phyloP scores from a whole-genome alignment of 2,329 filamentous ascomycete genomes.

The Colletotrichum tofieldiae region DNA sequence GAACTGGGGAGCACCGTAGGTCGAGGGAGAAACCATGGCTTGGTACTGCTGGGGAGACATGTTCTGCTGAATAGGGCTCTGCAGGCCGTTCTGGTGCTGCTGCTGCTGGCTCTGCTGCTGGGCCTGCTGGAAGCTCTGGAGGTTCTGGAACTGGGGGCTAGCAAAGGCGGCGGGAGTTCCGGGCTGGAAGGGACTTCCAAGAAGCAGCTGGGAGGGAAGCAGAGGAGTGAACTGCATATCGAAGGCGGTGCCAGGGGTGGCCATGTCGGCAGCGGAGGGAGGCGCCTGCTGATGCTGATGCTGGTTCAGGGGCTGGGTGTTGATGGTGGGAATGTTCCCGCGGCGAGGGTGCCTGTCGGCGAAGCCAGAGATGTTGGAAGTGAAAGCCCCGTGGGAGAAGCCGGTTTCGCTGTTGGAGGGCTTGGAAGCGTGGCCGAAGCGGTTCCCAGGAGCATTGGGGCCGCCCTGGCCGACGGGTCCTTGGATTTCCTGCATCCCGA shows the following conservation, averaged over 20 bases:
- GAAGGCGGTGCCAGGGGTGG: slow-evolving; percentile 88
- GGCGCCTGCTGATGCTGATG: slow-evolving; percentile 54
- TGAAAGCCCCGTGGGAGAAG: slow-evolving; percentile 94
- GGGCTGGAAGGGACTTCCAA: slow-evolving; percentile 97
- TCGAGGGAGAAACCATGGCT: slow-evolving; percentile 87
- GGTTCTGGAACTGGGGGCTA: slow-evolving; percentile 91
- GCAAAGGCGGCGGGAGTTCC: slow-evolving; percentile 92
- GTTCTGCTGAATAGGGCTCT: slow-evolving; percentile 82
- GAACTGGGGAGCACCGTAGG: slow-evolving; percentile 85
- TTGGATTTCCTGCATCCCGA: slow-evolving; percentile 93
- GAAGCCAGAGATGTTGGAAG: slow-evolving; percentile 88
- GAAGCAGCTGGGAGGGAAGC: slow-evolving; percentile 92
- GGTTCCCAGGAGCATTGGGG: slow-evolving; percentile 70
- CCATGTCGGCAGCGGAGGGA: slow-evolving; percentile 79
- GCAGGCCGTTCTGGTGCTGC: slow-evolving; percentile 74
- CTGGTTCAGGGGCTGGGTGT: slow-evolving; percentile 70
- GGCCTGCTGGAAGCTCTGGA: slow-evolving; percentile 80
- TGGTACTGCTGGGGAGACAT: slow-evolving; percentile 90
- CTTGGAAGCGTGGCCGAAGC: slow-evolving; percentile 84
- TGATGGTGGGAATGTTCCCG: slow-evolving; percentile 91
- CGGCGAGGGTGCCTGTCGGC: slow-evolving; percentile 89
- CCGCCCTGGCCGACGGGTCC: slow-evolving; percentile 72
- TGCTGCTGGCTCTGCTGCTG: slow-evolving; percentile 69
- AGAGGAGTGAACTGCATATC: slow-evolving; percentile 99
- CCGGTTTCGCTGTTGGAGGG: slow-evolving; percentile 87